Percentiles rank a stretch among this genome's conserved stretches.
Evolutionary conservation across 179 eudicot genomes (phyloP).

Genomic region (Spergularia azorica): DNA sequence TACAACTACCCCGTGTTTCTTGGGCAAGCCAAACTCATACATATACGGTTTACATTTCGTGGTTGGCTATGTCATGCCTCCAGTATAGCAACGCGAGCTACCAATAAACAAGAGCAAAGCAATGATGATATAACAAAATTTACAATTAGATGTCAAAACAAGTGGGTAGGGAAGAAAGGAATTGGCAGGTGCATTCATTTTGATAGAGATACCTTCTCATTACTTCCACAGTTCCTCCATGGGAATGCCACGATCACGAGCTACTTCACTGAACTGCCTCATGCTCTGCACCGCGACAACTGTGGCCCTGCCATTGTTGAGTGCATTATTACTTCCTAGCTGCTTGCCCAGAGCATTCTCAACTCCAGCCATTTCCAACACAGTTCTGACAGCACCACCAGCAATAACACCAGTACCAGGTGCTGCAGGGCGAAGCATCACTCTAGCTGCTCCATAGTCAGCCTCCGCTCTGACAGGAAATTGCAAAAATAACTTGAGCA

Average conservation of each 20-base stretch:
- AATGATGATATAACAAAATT: background rate
- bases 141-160: constrained; percentile 17
- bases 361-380: constrained; percentile 87
- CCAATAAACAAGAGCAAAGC: background rate
- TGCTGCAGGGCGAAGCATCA: constrained; percentile 92
- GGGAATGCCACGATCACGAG: constrained; percentile 80
- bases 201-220: background rate
- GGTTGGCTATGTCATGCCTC: background rate
- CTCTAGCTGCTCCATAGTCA: constrained; percentile 86
- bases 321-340: constrained; percentile 87
- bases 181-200: constrained; percentile 8
- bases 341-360: constrained; percentile 93
- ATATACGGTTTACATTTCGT: background rate
- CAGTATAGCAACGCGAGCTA: constrained; percentile 1
- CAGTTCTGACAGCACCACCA: constrained; percentile 79
- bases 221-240: constrained; percentile 98
- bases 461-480: constrained; percentile 60
- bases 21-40: background rate
- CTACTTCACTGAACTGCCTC: constrained; percentile 84
- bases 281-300: constrained; percentile 63
- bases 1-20: background rate
- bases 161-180: background rate
- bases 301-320: constrained; percentile 94
- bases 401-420: constrained; percentile 96
- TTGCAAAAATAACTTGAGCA: background rate